Percentiles rank a stretch among this genome's conserved stretches.
These are phyloP conservation scores for Celoporthe dispersa DNA, from an alignment of 2,329 filamentous ascomycete genomes.

Conservation along the genomic window DNA sequence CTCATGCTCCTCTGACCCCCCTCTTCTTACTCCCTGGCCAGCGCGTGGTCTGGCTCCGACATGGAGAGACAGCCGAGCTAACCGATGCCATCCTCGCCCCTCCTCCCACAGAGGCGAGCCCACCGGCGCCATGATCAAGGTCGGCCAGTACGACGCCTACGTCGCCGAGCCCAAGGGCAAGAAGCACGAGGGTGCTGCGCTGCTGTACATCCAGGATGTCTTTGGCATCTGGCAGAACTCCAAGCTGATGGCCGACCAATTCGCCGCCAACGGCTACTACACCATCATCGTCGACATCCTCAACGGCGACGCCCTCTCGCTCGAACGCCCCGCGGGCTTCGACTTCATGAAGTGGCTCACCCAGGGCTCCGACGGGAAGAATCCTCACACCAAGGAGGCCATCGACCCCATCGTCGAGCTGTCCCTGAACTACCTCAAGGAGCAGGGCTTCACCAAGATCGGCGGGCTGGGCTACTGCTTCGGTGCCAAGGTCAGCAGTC, in stretches of 20 bases:
- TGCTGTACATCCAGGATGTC: constrained; percentile 55
- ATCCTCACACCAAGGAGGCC: constrained; percentile 50
- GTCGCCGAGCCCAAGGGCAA: constrained; percentile 51
- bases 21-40: background rate
- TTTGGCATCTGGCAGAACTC: constrained; percentile 62
- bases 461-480: constrained; percentile 76
- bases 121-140: constrained; percentile 50
- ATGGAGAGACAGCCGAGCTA: background rate
- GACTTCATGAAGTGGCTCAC: constrained; percentile 49
- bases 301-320: constrained; percentile 63
- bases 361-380: constrained; percentile 52
- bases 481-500: constrained; percentile 66
- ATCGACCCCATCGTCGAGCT: constrained; percentile 54
- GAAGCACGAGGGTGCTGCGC: constrained; percentile 46
- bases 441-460: constrained; percentile 61
- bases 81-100: background rate
- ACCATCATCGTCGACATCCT: constrained; percentile 73
- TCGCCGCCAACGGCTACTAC: constrained; percentile 73
- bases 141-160: constrained; percentile 55
- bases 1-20: background rate
- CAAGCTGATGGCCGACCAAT: constrained; percentile 74
- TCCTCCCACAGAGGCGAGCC: constrained; percentile 50
- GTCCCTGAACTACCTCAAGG: constrained; percentile 62
- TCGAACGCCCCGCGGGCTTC: constrained; percentile 53
- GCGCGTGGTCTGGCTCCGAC: background rate